A percentile compares a stretch with the other conserved stretches of the same genome.
Evolutionary conservation across 2,329 filamentous ascomycete species (phyloP).

Genomic region (Colletotrichum tofieldiae): DNA sequence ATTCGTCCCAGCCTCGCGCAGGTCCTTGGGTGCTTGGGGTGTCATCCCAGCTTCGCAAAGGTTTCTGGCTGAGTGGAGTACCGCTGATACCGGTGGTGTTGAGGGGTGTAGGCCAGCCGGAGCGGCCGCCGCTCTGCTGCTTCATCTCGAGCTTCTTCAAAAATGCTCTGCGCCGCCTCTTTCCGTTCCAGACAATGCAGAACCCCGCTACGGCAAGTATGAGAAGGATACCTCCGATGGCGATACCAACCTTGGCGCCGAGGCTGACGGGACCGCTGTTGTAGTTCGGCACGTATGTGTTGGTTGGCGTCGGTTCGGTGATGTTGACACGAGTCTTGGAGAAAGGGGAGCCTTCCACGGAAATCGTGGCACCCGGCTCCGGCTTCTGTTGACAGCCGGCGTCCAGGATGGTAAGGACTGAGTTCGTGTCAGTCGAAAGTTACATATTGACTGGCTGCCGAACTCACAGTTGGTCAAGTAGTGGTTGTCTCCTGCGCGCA

Average conservation of each 20-base stretch:
- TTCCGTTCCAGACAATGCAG: conserved; percentile 70
- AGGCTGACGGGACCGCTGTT: conserved; percentile 64
- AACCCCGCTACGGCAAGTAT: conserved; percentile 66
- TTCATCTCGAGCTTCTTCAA: conserved; percentile 62
- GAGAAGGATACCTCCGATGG: conserved; percentile 64
- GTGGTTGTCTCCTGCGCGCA: conserved; percentile 55
- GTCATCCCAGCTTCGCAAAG: conserved; percentile 64
- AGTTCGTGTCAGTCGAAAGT: conserved; percentile 33
- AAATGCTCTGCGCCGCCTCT: conserved; percentile 67
- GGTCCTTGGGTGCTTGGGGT: conserved; percentile 70
- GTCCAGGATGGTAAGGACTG: conserved; percentile 66
- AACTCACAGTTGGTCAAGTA: conserved; percentile 70
- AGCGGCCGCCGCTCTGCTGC: conserved; percentile 49
- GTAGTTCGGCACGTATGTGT: conserved; percentile 58
- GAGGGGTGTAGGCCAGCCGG: conserved; percentile 60
- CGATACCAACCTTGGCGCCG: conserved; percentile 72
- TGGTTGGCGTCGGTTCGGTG: conserved; percentile 63
- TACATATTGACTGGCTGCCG: neutral
- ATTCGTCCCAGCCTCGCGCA: conserved; percentile 66
- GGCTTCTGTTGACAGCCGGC: conserved; percentile 71
- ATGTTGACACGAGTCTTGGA: conserved; percentile 63
- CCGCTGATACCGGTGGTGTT: conserved; percentile 44
- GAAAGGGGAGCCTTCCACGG: conserved; percentile 68
- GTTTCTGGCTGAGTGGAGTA: conserved; percentile 53
- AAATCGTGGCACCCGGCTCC: conserved; percentile 61